Evolutionary conservation across 2,329 filamentous ascomycete species (phyloP).

Genomic region (Gliomastix tumulicola): DNA sequence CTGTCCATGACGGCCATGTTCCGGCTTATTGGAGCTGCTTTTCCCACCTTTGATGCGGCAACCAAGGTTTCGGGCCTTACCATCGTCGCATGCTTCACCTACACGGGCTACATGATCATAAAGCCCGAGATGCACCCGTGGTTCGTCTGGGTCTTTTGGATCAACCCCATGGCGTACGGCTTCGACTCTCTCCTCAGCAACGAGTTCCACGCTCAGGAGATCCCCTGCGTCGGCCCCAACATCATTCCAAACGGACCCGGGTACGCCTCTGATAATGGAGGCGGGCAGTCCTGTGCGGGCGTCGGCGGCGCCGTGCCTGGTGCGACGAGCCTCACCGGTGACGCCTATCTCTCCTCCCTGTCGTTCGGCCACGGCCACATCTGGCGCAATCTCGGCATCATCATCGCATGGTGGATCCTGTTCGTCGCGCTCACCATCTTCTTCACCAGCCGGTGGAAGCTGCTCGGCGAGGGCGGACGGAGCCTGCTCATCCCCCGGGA

Average conservation of each 20-base stretch:
- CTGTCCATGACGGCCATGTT: slow-evolving; percentile 55
- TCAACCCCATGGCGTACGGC: slow-evolving; percentile 56
- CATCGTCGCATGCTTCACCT: slow-evolving; percentile 48
- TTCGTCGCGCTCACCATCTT: slow-evolving; percentile 52
- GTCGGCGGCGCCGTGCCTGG: slow-evolving; percentile 47
- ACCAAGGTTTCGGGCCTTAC: slow-evolving; percentile 47
- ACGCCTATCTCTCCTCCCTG: slow-evolving; percentile 49
- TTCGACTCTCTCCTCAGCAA: slow-evolving; percentile 65
- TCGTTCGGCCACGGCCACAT: slow-evolving; percentile 44
- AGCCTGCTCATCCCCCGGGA: slow-evolving; percentile 57
- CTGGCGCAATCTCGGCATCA: slow-evolving; percentile 55
- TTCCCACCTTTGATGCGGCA: slow-evolving; percentile 49
- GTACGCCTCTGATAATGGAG: slow-evolving; percentile 29
- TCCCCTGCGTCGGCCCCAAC: slow-evolving; percentile 41
- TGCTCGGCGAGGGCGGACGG: slow-evolving; percentile 41
- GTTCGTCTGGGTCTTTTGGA: slow-evolving; percentile 57
- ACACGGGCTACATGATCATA: slow-evolving; percentile 57
- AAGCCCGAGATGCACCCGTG: slow-evolving; percentile 56
- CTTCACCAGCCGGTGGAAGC: slow-evolving; percentile 49
- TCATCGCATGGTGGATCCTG: slow-evolving; percentile 57
- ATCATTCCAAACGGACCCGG: slow-evolving; percentile 42
- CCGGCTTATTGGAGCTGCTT: slow-evolving; percentile 46
- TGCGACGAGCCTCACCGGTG: slow-evolving; percentile 41
- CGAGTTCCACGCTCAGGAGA: slow-evolving; percentile 55
- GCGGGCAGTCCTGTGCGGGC: slow-evolving; percentile 47